Evolutionary conservation across 192 early-diverging fungal species (phyloP), one percentile per base, ranked within the genome.

Genomic region (Umbelopsis vinacea): DNA sequence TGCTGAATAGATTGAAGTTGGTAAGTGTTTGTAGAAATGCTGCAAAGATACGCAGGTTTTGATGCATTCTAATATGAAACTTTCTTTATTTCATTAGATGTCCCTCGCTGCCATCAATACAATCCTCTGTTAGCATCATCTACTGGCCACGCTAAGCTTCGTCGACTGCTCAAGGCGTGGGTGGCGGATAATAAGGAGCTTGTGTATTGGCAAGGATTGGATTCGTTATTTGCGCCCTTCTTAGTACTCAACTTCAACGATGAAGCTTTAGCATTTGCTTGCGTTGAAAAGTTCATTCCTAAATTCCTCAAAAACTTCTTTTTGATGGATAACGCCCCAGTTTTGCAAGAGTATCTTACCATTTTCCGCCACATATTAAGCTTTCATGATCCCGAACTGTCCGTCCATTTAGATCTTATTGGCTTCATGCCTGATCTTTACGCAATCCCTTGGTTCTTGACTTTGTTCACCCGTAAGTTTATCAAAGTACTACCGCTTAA

Each of bases 141-240:
- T 6, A 75, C 77, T 38, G 89, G 89, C 9, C 89, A 90, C 69
- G 85, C 84, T 46, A 87, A 88, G 54, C 71, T 90, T 73, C 78
- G 85, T 66, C 69, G 89, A 47, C 57, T 90, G 10, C 78, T 90
- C 43, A 89, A 89, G 70, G 84, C 80, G 33, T 89, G 87, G 87
- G 79, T 89, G 0, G 80, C 83, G 12, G 87, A 87, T 11, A 87
- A 90, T 66, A 81, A 75, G 6, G 75, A 88, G 46, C 53, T 81
- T 19, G 93, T 93, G 19, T 94, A 94, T 74, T 94, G 93, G 93
- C 93, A 94, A 87, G 93, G 92, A 0, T 76, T 94, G 52, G 92
- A 93, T 76, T 93, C 91, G 2, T 71, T 93, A 6, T 86, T 86
- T 71, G 92, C 93, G 5, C 89, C 90, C 2, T 94, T 94, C 71